Percentiles rank a stretch among this genome's conserved stretches.
Evolutionary conservation across 129 eudicot species (phyloP).

Genomic region (Escallonia rubra): DNA sequence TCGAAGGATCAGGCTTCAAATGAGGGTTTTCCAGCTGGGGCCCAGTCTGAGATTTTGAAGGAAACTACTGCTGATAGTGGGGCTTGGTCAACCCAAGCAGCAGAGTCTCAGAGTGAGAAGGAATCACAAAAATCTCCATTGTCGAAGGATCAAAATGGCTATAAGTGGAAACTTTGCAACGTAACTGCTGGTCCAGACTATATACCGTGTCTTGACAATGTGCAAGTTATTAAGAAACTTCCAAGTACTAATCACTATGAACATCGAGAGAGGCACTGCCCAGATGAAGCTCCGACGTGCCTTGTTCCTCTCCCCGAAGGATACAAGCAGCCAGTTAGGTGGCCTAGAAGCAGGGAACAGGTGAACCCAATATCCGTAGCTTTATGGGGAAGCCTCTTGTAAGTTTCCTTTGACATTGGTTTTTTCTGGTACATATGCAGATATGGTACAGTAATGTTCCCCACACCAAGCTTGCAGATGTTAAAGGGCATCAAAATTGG

Average conservation of each 20-base stretch:
- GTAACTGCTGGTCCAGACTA: constrained; percentile 79
- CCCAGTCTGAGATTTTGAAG: constrained; percentile 69
- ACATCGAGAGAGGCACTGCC: constrained; percentile 94
- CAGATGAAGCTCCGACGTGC: constrained; percentile 77
- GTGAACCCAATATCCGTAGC: constrained; percentile 15
- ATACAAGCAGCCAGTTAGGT: constrained; percentile 59
- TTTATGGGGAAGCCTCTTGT: too few species aligned
- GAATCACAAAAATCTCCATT: constrained; percentile 39
- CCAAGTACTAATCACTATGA: constrained; percentile 75
- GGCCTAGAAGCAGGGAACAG: constrained; percentile 96
- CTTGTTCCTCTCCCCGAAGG: constrained; percentile 92
- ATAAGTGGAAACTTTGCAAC: constrained; percentile 73
- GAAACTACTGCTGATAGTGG: constrained; percentile 67
- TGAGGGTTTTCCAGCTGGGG: constrained; percentile 68
- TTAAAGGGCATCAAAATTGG: constrained; percentile 96
- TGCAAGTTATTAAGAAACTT: constrained; percentile 57
- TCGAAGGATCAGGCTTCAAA: constrained; percentile 10
- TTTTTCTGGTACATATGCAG: constrained; percentile 26
- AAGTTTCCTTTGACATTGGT: too few species aligned
- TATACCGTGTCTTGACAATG: constrained; percentile 85
- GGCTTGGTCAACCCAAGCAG: constrained; percentile 72
- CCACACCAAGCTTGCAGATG: constrained; percentile 68
- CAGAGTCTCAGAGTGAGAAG: constrained; percentile 76
- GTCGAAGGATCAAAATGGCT: constrained; percentile 23
- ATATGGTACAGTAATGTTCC: constrained; percentile 92